phyloP scores from a whole-genome alignment of 2,329 filamentous ascomycete genomes.

The Fonsecaea monophora region DNA sequence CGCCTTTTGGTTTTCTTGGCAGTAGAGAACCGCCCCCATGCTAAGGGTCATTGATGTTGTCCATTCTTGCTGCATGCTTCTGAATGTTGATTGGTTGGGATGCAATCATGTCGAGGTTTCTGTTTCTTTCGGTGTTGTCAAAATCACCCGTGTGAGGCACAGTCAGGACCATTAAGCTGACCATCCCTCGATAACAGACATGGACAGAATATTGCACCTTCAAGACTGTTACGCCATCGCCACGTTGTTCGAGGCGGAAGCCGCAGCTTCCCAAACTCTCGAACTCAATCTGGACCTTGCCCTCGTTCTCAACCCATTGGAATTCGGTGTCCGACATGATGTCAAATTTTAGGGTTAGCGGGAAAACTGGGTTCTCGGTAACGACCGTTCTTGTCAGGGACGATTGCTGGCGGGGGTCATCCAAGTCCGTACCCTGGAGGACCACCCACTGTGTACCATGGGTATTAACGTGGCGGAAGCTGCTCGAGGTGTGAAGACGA shows the following conservation, averaged over 20 bases:
- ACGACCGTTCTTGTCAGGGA: background rate
- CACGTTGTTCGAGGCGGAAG: background rate
- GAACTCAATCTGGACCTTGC: background rate
- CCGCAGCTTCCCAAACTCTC: background rate
- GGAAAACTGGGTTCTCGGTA: background rate
- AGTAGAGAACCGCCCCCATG: background rate
- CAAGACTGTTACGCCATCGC: background rate
- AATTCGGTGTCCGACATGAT: background rate
- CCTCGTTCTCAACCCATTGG: background rate
- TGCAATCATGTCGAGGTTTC: background rate
- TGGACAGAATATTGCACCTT: background rate
- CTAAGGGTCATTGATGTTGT: background rate
- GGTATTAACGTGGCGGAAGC: background rate
- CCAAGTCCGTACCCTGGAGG: background rate
- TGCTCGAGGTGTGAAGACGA: background rate
- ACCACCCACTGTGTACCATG: background rate
- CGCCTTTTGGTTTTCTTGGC: background rate
- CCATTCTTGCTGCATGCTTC: background rate
- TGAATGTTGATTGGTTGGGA: background rate
- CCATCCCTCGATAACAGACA: background rate
- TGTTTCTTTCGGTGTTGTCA: background rate
- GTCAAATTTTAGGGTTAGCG: background rate
- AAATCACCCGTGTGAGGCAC: background rate
- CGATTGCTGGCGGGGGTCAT: background rate
- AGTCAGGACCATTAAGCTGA: background rate